Conservation (phyloP, 148 eudicot genomes). For the Silene latifolia region DNA sequence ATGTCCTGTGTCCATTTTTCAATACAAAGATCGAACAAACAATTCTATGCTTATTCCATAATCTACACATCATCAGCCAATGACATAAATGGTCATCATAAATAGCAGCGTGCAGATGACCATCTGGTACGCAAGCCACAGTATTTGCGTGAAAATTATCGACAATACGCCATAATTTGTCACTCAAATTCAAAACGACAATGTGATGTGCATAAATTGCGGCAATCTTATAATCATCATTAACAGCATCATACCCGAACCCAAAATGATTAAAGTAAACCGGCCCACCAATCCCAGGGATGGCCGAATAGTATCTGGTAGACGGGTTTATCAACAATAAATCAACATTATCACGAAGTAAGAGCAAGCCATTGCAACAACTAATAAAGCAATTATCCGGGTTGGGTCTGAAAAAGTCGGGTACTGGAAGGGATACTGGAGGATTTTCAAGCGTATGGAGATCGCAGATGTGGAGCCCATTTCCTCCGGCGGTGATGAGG, state of each 20-base stretch:
- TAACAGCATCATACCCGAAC: conserved; percentile 7
- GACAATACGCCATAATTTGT: too few species aligned
- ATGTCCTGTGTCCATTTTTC: too few species aligned
- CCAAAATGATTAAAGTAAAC: neutral
- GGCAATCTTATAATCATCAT: too few species aligned
- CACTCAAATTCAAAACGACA: too few species aligned
- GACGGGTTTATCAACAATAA: neutral
- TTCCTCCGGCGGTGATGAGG: neutral
- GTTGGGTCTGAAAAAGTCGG: neutral
- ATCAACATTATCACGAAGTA: neutral
- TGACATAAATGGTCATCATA: too few species aligned
- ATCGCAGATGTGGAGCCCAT: neutral
- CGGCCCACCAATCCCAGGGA: neutral
- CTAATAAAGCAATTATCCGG: neutral
- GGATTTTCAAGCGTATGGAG: neutral
- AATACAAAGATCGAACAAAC: too few species aligned
- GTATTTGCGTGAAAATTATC: too few species aligned
- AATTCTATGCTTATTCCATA: too few species aligned
- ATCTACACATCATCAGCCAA: too few species aligned
- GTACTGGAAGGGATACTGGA: neutral
- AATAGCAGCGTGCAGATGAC: too few species aligned
- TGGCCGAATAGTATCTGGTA: neutral
- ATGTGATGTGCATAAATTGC: too few species aligned
- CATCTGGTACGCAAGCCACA: too few species aligned
- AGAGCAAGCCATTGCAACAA: neutral